Conservation (phyloP, 257 asterid species). For the Knoxia roxburghii region DNA sequence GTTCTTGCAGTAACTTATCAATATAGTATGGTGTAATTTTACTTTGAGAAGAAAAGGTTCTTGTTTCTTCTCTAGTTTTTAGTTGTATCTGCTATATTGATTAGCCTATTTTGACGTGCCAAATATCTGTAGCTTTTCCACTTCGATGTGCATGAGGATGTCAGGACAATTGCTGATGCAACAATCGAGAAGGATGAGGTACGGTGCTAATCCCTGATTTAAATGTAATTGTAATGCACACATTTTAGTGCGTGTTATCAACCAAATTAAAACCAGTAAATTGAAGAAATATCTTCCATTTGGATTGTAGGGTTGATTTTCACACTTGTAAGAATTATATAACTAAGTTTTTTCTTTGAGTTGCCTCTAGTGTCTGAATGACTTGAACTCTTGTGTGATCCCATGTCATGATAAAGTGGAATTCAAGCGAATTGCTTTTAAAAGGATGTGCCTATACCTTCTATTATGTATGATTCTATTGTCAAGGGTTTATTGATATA, state of each 20-base stretch:
- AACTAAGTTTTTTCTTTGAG: too few species aligned
- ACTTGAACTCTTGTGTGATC: too few species aligned
- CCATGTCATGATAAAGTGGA: too few species aligned
- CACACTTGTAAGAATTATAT: too few species aligned
- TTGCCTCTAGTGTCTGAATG: too few species aligned
- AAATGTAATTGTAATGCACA: not conserved
- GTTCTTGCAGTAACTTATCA: not conserved
- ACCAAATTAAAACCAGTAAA: not conserved
- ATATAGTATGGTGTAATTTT: not conserved
- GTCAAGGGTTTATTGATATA: not conserved
- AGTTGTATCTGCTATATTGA: not conserved
- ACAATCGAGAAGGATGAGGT: constrained; percentile 99
- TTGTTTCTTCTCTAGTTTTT: not conserved
- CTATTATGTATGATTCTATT: too few species aligned
- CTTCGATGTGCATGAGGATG: constrained; percentile 99
- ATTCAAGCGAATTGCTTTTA: too few species aligned
- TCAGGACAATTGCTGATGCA: constrained; percentile 92
- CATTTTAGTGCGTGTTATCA: not conserved
- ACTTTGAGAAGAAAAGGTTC: not conserved
- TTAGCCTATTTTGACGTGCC: not conserved
- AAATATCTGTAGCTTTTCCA: constrained; percentile 70
- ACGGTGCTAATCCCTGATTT: not conserved
- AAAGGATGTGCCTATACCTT: too few species aligned
- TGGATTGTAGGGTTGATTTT: not conserved
- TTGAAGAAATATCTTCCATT: not conserved